These are phyloP conservation scores for Diphasiastrum complanatum DNA, from an alignment of 83 land plant genomes.

Conservation along the genomic window DNA sequence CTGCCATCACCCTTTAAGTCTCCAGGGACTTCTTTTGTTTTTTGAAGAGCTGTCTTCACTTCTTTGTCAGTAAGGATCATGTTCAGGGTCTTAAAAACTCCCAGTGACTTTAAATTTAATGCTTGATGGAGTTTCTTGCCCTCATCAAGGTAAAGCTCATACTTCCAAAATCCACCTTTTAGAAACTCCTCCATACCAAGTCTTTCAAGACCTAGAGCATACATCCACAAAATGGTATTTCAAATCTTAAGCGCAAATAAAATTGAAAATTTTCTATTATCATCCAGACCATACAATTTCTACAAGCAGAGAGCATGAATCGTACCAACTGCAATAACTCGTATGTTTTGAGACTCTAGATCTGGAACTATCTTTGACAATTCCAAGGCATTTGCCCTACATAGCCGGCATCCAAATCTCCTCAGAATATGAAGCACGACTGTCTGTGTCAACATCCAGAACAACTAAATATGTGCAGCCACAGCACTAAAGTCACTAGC, in stretches of 20 bases:
- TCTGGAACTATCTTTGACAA: constrained; percentile 25
- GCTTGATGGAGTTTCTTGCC: constrained; percentile 31
- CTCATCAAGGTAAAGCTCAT: constrained; percentile 33
- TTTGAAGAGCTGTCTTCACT: constrained; percentile 10
- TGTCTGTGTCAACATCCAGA: constrained; percentile 18
- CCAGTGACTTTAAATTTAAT: constrained; percentile 20
- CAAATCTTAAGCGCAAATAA: too few relatives aligned
- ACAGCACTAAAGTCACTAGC: too few relatives aligned
- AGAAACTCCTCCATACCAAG: constrained; percentile 31
- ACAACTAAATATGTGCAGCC: too few relatives aligned
- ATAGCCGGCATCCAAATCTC: constrained; percentile 31
- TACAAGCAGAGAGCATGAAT: not conserved
- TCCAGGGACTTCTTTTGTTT: constrained; percentile 25
- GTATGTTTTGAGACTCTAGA: constrained; percentile 20
- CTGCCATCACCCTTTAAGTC: constrained; percentile 33
- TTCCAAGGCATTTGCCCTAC: constrained; percentile 25
- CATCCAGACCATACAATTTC: not conserved
- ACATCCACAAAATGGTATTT: not conserved
- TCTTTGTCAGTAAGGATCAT: constrained; percentile 15
- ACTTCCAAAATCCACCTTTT: constrained; percentile 26
- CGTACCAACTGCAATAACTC: constrained; percentile 27
- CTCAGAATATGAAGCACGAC: constrained; percentile 29
- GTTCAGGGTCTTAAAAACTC: constrained; percentile 8
- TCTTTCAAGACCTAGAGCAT: constrained; percentile 22
- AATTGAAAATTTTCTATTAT: not conserved